These are phyloP conservation scores for Penicillium cataractarum DNA, from an alignment of 495 filamentous ascomycete species.

Conservation along the genomic window DNA sequence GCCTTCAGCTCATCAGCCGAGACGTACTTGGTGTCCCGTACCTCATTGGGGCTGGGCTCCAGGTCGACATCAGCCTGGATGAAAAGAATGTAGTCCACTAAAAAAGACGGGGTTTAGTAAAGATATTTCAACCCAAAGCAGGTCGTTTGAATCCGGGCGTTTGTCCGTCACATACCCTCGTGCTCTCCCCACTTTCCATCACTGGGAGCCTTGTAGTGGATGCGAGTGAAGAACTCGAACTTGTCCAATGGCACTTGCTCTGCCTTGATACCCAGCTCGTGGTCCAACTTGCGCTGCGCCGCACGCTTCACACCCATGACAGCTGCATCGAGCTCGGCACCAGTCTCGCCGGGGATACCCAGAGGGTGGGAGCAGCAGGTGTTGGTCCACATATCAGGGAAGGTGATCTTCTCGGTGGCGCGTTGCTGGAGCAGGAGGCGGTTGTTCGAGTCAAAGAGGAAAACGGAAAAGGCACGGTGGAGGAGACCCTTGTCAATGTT, in stretches of 20 bases:
- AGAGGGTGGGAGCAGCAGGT: conserved; percentile 99
- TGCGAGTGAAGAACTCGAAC: conserved; percentile 92
- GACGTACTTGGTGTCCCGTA: conserved; percentile 79
- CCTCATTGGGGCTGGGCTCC: conserved; percentile 83
- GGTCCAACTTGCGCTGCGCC: conserved; percentile 87
- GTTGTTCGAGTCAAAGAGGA: conserved; percentile 90
- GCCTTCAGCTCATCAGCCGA: conserved; percentile 77
- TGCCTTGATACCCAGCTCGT: conserved; percentile 91
- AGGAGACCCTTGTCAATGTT: conserved; percentile 96
- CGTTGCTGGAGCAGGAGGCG: conserved; percentile 93
- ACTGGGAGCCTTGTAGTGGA: conserved; percentile 97
- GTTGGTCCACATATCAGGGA: conserved; percentile 99
- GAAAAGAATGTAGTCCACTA: conserved; percentile 99
- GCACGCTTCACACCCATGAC: conserved; percentile 85
- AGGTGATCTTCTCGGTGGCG: conserved; percentile 97
- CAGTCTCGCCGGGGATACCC: conserved; percentile 88
- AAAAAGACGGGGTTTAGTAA: not conserved
- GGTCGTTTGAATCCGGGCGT: not conserved
- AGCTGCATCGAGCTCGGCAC: conserved; percentile 76
- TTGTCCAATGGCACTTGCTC: conserved; percentile 89
- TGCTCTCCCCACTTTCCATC: conserved; percentile 99
- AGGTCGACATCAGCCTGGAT: conserved; percentile 92
- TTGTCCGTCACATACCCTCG: conserved; percentile 70
- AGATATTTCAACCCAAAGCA: not conserved
- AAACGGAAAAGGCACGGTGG: conserved; percentile 96